Evolutionary conservation across 192 early-diverging fungal species (phyloP).

Genomic region (Podila verticillata): DNA sequence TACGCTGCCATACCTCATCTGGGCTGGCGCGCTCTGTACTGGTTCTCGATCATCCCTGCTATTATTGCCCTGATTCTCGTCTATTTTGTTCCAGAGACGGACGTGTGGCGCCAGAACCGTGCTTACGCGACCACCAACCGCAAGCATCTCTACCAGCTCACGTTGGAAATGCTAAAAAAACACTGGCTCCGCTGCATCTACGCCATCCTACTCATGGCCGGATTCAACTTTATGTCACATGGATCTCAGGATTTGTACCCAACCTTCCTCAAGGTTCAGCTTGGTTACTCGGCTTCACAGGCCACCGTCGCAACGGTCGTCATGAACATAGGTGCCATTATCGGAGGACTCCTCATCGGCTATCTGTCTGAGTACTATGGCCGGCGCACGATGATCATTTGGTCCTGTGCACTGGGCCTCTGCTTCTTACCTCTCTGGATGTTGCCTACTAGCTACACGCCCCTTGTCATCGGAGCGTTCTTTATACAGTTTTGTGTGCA

Average conservation of each 20-base stretch:
- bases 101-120: constrained; percentile 58
- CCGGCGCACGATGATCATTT: constrained; percentile 65
- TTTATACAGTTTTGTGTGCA: constrained; percentile 68
- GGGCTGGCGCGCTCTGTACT: constrained; percentile 79
- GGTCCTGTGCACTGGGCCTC: constrained; percentile 60
- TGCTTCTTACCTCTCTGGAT: constrained; percentile 76
- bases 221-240: constrained; percentile 78
- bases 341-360: constrained; percentile 73
- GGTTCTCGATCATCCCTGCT: constrained; percentile 68
- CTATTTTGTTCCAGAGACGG: constrained; percentile 71
- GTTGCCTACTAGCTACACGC: constrained; percentile 46
- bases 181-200: constrained; percentile 68
- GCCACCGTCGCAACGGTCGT: constrained; percentile 69
- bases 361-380: constrained; percentile 77
- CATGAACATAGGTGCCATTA: constrained; percentile 72
- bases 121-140: constrained; percentile 29
- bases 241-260: constrained; percentile 77
- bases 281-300: constrained; percentile 61
- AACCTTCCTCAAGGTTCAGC: constrained; percentile 70
- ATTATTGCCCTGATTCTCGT: constrained; percentile 67
- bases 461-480: constrained; percentile 54
- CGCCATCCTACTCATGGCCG: constrained; percentile 67
- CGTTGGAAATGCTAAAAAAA: constrained; percentile 33
- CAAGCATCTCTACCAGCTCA: constrained; percentile 20
- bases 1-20: constrained; percentile 60